phyloP scores from a whole-genome alignment of 192 early-diverging fungal genomes.

The Rhizoclosmatium sp. region DNA sequence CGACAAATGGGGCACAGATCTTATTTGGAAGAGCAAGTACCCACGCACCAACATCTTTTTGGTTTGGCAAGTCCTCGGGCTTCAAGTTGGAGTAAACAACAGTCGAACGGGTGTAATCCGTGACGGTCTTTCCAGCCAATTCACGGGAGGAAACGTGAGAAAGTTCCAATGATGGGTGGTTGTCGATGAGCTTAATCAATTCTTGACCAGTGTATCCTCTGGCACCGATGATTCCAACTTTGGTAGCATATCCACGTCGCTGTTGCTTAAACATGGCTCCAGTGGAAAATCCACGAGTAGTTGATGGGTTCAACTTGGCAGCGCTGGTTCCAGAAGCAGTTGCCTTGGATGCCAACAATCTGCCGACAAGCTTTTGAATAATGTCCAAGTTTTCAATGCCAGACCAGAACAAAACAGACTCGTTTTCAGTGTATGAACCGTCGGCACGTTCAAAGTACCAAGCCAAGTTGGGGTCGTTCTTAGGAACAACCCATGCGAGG shows the following conservation, averaged over 20 bases:
- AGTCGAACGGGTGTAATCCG: conserved; percentile 73
- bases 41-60: conserved; percentile 91
- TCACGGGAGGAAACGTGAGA: conserved; percentile 94
- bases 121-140: conserved; percentile 85
- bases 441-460: conserved; percentile 98
- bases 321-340: conserved; percentile 35
- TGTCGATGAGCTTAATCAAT: conserved; percentile 87
- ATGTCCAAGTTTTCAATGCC: conserved; percentile 85
- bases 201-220: conserved; percentile 97
- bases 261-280: conserved; percentile 36
- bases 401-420: conserved; percentile 91
- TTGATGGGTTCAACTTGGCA: conserved; percentile 17
- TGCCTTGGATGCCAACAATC: conserved; percentile 43
- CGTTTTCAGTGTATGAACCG: conserved; percentile 80
- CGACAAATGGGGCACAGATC: conserved; percentile 92
- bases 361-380: conserved; percentile 71
- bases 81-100: conserved; percentile 85
- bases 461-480: conserved; percentile 78
- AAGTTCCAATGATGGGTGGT: conserved; percentile 86
- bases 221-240: conserved; percentile 92
- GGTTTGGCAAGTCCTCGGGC: conserved; percentile 66
- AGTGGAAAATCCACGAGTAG: conserved; percentile 64
- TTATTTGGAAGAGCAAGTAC: conserved; percentile 96
- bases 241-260: conserved; percentile 71
- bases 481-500: conserved; percentile 84